phyloP scores from a whole-genome alignment of 2,329 filamentous ascomycete species.

The Arachnomyces sp. region DNA sequence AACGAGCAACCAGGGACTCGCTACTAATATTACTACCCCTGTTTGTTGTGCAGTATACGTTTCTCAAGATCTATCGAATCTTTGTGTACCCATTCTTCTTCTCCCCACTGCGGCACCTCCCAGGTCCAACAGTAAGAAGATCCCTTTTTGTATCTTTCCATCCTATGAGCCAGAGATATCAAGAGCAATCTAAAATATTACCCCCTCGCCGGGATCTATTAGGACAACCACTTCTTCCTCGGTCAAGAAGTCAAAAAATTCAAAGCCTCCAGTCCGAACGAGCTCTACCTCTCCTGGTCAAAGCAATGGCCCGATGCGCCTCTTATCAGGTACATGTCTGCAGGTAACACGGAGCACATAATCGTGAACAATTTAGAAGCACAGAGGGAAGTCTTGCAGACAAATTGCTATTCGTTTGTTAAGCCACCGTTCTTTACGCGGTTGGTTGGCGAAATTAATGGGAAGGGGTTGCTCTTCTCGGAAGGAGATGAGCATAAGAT shows the following conservation, averaged over 20 bases:
- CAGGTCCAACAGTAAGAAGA: background rate
- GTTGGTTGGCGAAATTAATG: conserved; percentile 29
- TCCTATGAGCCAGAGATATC: too few species aligned
- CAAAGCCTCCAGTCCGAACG: conserved; percentile 19
- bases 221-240: conserved; percentile 13
- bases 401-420: conserved; percentile 32
- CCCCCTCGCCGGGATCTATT: too few species aligned
- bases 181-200: too few species aligned
- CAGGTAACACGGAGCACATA: conserved; percentile 30
- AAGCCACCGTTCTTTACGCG: conserved; percentile 29
- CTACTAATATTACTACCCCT: background rate
- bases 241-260: conserved; percentile 34
- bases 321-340: conserved; percentile 32
- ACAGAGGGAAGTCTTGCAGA: conserved; percentile 32
- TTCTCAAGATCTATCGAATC: background rate
- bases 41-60: background rate
- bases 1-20: background rate
- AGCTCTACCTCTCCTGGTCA: conserved; percentile 25
- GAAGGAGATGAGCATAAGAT: conserved; percentile 30
- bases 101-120: background rate
- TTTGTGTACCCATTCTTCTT: conserved; percentile 2
- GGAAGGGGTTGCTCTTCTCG: conserved; percentile 29
- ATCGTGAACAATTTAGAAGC: conserved; percentile 30
- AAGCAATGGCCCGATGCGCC: conserved; percentile 25
- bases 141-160: background rate